phyloP scores from a whole-genome alignment of 176 grass and related monocot genomes.

The Stipa capillata region DNA sequence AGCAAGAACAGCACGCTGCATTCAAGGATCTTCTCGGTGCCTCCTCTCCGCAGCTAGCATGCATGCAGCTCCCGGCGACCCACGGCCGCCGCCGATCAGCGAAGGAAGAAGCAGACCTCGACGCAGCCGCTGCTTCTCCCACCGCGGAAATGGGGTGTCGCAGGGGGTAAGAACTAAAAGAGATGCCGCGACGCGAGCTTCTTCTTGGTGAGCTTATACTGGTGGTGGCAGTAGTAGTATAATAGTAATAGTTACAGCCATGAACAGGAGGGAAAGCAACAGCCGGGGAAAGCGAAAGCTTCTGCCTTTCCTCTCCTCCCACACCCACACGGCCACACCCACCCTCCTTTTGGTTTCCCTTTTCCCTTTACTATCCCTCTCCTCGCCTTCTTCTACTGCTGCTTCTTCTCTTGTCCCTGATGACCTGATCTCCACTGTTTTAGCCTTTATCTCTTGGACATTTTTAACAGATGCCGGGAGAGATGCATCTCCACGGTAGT shows the following conservation, averaged over 20 bases:
- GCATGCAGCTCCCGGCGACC: neutral
- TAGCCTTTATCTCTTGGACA: too few species aligned
- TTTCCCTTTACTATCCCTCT: too few species aligned
- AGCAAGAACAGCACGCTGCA: neutral
- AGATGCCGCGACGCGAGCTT: neutral
- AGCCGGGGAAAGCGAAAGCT: constrained; percentile 50
- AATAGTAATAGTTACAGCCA: constrained; percentile 33
- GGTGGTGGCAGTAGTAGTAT: neutral
- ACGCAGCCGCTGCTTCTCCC: too few species aligned
- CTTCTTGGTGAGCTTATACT: neutral
- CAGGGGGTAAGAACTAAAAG: too few species aligned
- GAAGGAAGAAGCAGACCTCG: too few species aligned
- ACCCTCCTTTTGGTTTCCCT: constrained; percentile 1
- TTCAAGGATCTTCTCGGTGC: neutral
- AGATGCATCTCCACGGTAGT: neutral
- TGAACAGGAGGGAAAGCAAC: constrained; percentile 41
- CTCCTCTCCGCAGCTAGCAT: neutral
- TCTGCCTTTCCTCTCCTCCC: too few species aligned
- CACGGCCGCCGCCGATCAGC: too few species aligned
- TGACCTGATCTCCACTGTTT: too few species aligned
- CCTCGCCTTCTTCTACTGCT: neutral
- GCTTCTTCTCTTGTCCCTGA: too few species aligned
- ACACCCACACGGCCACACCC: neutral
- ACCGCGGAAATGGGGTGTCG: too few species aligned
- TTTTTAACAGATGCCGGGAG: too few species aligned